Evolutionary conservation across 495 filamentous ascomycete species (phyloP).

Genomic region (Neurospora intermedia): DNA sequence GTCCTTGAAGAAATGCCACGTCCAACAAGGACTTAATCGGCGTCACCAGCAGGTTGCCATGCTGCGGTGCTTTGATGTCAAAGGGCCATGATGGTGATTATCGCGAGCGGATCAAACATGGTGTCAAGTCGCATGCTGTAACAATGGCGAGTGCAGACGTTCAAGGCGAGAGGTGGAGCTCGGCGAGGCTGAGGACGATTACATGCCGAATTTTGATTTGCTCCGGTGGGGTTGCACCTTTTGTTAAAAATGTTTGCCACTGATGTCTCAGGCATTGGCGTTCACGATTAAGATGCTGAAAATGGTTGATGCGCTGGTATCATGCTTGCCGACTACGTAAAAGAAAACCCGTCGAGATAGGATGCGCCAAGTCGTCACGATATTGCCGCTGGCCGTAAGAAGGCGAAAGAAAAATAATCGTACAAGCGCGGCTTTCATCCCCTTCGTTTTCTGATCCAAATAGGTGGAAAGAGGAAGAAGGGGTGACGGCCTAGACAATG

Average conservation of each 20-base stretch:
- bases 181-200: conserved; percentile 7
- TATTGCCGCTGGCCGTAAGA: conserved; percentile 21
- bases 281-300: conserved; percentile 18
- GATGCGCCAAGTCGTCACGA: conserved; percentile 23
- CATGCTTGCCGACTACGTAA: conserved; percentile 27
- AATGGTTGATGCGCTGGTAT: conserved; percentile 20
- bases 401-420: conserved; percentile 25
- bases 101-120: background rate
- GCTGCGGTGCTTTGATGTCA: background rate
- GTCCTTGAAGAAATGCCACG: background rate
- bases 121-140: conserved; percentile 13
- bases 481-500: conserved; percentile 16
- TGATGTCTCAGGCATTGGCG: conserved; percentile 9
- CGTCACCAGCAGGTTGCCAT: background rate
- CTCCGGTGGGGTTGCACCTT: conserved; percentile 1
- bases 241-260: conserved; percentile 5
- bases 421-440: conserved; percentile 25
- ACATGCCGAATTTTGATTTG: conserved; percentile 2
- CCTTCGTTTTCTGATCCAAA: conserved; percentile 23
- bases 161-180: conserved; percentile 1
- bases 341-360: conserved; percentile 15
- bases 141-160: conserved; percentile 7
- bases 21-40: background rate
- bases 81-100: background rate
- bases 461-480: conserved; percentile 9